Evolutionary conservation across 2,329 filamentous ascomycete genomes (phyloP), one percentile per base, ranked within the genome.

Genomic region (Aspergillus cejpii): DNA sequence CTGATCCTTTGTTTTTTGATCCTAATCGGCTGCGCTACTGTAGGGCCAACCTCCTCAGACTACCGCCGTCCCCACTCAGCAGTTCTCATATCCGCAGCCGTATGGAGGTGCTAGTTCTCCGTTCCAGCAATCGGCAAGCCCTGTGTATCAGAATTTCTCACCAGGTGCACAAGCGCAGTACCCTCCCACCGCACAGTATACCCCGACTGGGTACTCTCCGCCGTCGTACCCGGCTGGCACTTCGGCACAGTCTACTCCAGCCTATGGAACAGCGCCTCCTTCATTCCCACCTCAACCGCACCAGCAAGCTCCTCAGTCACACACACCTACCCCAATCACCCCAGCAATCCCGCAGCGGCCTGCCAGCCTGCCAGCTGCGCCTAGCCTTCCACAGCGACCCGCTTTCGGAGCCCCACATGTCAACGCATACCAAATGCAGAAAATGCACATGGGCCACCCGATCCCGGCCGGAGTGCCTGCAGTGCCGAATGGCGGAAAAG

Each of bases 351-450:
- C 74, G 11, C 70, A 69, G 38, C 69, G 76, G 52, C 74, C 77
- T 41, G 74, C 72, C 46, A 78, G 74, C 56, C 64, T 79, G 38
- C 76, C 77, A n/a, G 60, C 70, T 39, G 74, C 75, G 11, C 72
- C 77, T 17, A 76, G 78, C 44, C 71, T 84, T 34, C 80, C 80
- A 3, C 77, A 81, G 51, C 73, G 80, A 41, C 80, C 80, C 12
- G 69, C 73, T 8, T 79, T 82, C 57, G 73, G 71, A 48, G 73
- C 74, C 12, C 74, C 76, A 21, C 68, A 69, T 44, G 67, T 77
- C 47, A 77, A 75, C 54, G 68, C 73, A 34, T 74, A 72, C 47
- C 72, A 76, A 49, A 70, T 80, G 69, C 75, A 78, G 51, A 74
- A 77, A 56, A 70, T 80, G 67, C 77, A 80, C 67, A 74, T 68